These are phyloP conservation scores for Colletotrichum liriopes DNA, from an alignment of 2,329 filamentous ascomycete species.

Conservation along the genomic window DNA sequence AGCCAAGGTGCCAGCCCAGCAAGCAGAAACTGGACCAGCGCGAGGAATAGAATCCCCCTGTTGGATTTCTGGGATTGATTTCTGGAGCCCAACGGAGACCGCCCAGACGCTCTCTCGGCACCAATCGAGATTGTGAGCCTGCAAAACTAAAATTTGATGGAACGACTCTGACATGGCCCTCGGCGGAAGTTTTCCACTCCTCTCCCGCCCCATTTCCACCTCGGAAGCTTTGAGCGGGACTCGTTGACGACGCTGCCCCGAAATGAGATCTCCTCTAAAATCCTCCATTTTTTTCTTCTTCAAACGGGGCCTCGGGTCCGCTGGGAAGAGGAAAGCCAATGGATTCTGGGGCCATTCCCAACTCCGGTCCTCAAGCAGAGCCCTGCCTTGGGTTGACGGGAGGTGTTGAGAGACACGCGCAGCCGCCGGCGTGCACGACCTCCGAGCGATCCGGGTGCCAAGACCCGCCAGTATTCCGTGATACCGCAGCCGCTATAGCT, in stretches of 20 bases:
- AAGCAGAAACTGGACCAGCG: constrained; percentile 1
- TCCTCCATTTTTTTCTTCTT: constrained; percentile 10
- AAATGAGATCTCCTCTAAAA: constrained; percentile 32
- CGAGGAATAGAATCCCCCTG: not conserved
- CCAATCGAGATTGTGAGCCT: constrained; percentile 39
- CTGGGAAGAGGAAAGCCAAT: not conserved
- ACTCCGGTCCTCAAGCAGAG: constrained; percentile 1
- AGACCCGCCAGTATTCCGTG: constrained; percentile 32
- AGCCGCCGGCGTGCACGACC: constrained; percentile 31
- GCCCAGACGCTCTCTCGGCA: constrained; percentile 19
- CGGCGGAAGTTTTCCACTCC: constrained; percentile 30
- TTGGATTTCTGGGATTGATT: not conserved
- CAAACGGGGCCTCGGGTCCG: constrained; percentile 19
- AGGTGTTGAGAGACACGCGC: constrained; percentile 25
- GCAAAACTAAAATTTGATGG: constrained; percentile 29
- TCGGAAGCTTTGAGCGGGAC: constrained; percentile 33
- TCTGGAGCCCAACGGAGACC: constrained; percentile 9
- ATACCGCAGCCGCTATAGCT: constrained; percentile 35
- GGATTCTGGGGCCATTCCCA: not conserved
- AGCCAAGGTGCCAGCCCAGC: constrained; percentile 28
- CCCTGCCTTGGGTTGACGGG: constrained; percentile 28
- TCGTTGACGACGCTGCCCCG: constrained; percentile 31
- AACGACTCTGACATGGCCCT: constrained; percentile 13
- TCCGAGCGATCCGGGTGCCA: constrained; percentile 43
- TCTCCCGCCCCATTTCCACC: constrained; percentile 33